These are phyloP conservation scores for Salix arbutifolia DNA, from an alignment of 345 rosid genomes.

Conservation along the genomic window DNA sequence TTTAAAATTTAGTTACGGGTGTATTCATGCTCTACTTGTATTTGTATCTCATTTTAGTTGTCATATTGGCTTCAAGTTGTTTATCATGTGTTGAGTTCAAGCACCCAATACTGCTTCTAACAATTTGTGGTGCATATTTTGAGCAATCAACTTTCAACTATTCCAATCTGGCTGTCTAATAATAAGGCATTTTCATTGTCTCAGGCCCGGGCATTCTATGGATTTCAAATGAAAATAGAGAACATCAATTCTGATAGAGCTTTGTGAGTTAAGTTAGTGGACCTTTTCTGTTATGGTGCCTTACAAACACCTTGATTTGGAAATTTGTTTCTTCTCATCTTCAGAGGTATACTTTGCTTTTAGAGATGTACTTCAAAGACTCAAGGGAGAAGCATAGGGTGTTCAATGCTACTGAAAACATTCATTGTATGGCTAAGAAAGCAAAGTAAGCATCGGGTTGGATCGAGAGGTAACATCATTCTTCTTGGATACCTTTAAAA, in stretches of 20 bases:
- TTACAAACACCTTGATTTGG: constrained; percentile 11
- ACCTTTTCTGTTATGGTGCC: not conserved
- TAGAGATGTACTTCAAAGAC: constrained; percentile 86
- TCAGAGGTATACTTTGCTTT: constrained; percentile 87
- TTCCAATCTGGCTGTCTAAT: constrained; percentile 20
- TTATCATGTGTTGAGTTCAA: not conserved
- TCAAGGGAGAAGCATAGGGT: constrained; percentile 70
- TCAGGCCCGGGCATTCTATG: constrained; percentile 90
- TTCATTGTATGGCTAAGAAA: constrained; percentile 69
- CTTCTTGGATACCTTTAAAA: not conserved
- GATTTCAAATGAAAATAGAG: constrained; percentile 79
- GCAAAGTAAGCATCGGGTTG: constrained; percentile 75
- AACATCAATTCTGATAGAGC: constrained; percentile 82
- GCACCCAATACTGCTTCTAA: not conserved
- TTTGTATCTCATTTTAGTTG: not conserved
- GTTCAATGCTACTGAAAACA: constrained; percentile 77
- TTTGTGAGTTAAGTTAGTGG: constrained; percentile 6
- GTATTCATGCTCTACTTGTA: not conserved
- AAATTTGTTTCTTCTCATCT: constrained; percentile 2
- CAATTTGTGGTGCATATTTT: not conserved
- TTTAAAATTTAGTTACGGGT: not conserved
- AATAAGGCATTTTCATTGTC: constrained; percentile 15
- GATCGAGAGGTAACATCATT: constrained; percentile 52
- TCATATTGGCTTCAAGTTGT: not conserved
- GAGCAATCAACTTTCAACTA: not conserved